Conservation (phyloP, 2,329 filamentous ascomycete species). For the Sordariomycetes sp. region DNA sequence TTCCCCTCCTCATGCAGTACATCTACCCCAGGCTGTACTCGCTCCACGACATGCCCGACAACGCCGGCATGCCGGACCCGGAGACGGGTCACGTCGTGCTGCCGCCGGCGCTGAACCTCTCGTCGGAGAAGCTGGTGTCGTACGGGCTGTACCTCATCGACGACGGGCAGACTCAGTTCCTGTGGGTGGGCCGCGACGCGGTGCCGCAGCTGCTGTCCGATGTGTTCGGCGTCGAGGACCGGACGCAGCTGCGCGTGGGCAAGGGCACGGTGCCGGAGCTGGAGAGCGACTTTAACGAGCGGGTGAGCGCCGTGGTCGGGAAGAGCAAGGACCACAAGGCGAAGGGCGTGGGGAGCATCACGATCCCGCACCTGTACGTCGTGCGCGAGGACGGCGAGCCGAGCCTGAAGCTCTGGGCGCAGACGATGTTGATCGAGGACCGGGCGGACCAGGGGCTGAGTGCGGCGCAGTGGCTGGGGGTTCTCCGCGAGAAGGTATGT, state of each 20-base stretch:
- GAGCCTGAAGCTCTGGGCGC: slow-evolving; percentile 89
- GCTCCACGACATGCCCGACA: slow-evolving; percentile 92
- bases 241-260: slow-evolving; percentile 76
- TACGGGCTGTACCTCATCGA: slow-evolving; percentile 95
- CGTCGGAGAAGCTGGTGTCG: slow-evolving; percentile 75
- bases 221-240: slow-evolving; percentile 81
- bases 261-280: slow-evolving; percentile 80
- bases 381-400: slow-evolving; percentile 94
- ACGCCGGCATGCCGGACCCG: slow-evolving; percentile 74
- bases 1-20: slow-evolving; percentile 85
- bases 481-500: slow-evolving; percentile 81
- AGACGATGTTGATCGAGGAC: slow-evolving; percentile 91
- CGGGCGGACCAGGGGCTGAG: slow-evolving; percentile 89
- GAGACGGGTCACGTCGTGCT: slow-evolving; percentile 83
- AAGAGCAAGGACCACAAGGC: slow-evolving; percentile 85
- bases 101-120: slow-evolving; percentile 75
- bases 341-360: slow-evolving; percentile 84
- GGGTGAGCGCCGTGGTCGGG: slow-evolving; percentile 77
- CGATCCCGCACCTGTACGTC: slow-evolving; percentile 86
- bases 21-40: slow-evolving; percentile 82
- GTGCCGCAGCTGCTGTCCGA: slow-evolving; percentile 81
- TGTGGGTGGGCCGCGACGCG: slow-evolving; percentile 90
- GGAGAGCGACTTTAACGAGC: slow-evolving; percentile 94
- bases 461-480: slow-evolving; percentile 86
- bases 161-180: slow-evolving; percentile 92